Conservation (phyloP, 108 stramenopile genomes). For the Cyclotella atomus region DNA sequence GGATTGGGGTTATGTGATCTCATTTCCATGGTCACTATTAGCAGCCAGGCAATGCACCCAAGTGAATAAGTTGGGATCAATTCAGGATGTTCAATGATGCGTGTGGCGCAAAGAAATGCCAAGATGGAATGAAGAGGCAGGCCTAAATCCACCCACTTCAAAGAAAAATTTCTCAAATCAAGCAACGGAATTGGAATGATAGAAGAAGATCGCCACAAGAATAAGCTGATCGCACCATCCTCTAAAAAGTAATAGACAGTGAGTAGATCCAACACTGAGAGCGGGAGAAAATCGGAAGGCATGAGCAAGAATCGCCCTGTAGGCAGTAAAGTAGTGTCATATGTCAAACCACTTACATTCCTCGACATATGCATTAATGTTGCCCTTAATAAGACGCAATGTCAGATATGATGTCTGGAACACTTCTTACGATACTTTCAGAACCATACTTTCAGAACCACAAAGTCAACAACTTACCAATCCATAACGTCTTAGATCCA, state of each 20-base stretch:
- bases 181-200: slow-evolving; percentile 33
- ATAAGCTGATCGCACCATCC: slow-evolving; percentile 61
- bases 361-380: slow-evolving; percentile 23
- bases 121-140: slow-evolving; percentile 68
- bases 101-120: slow-evolving; percentile 52
- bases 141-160: slow-evolving; percentile 28
- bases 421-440: too few relatives aligned
- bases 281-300: background rate
- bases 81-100: slow-evolving; percentile 69
- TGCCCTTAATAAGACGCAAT: slow-evolving; percentile 15
- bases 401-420: too few relatives aligned
- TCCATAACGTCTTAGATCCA: slow-evolving; percentile 54
- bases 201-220: slow-evolving; percentile 74
- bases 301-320: background rate
- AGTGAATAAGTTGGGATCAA: slow-evolving; percentile 70
- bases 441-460: too few relatives aligned
- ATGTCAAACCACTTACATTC: too few relatives aligned
- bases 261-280: slow-evolving; percentile 49
- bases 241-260: slow-evolving; percentile 52
- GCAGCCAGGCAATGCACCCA: slow-evolving; percentile 48
- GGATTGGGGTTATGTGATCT: slow-evolving; percentile 55
- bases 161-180: background rate
- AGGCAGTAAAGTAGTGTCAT: too few relatives aligned
- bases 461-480: slow-evolving; percentile 37
- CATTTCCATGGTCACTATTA: slow-evolving; percentile 55